Evolutionary conservation across 2,329 filamentous ascomycete species (phyloP).

Genomic region (Aspergillus hortae): DNA sequence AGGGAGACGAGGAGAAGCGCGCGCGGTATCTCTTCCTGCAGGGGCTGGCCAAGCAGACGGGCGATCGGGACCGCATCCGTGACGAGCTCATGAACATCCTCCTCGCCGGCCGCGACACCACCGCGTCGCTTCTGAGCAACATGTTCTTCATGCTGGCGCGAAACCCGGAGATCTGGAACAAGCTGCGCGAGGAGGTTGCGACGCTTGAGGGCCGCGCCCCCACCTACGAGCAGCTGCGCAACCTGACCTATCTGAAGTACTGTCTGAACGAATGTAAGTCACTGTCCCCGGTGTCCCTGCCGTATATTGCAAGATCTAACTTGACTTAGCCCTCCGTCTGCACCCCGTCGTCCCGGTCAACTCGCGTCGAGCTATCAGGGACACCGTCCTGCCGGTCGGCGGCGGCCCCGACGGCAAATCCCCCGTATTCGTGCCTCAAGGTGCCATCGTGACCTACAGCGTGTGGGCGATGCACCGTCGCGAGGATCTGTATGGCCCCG

Average conservation of each 20-base stretch:
- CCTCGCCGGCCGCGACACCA: slow-evolving; percentile 52
- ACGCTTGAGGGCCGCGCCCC: slow-evolving; percentile 15
- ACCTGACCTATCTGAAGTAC: slow-evolving; percentile 21
- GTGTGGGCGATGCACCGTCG: slow-evolving; percentile 70
- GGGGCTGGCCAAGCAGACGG: slow-evolving; percentile 42
- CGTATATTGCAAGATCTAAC: no score
- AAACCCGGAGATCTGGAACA: slow-evolving; percentile 33
- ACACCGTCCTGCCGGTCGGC: slow-evolving; percentile 44
- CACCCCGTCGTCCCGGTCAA: slow-evolving; percentile 45
- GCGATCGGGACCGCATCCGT: slow-evolving; percentile 41
- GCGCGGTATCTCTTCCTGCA: slow-evolving; percentile 45
- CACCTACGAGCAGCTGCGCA: slow-evolving; percentile 21
- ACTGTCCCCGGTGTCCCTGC: not conserved
- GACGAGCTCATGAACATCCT: slow-evolving; percentile 49
- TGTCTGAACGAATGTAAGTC: slow-evolving; percentile 24
- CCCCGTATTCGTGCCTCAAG: slow-evolving; percentile 63
- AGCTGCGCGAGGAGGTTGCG: slow-evolving; percentile 31
- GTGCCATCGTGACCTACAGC: slow-evolving; percentile 62
- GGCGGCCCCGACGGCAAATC: slow-evolving; percentile 58
- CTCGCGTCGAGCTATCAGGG: slow-evolving; percentile 29
- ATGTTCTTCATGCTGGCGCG: slow-evolving; percentile 46
- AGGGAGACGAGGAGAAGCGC: slow-evolving; percentile 8
- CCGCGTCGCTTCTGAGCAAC: slow-evolving; percentile 40
- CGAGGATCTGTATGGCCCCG: slow-evolving; percentile 41
- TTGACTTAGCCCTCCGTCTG: slow-evolving; percentile 32